phyloP scores from a whole-genome alignment of 257 asterid genomes.

The Plectranthus barbatus region DNA sequence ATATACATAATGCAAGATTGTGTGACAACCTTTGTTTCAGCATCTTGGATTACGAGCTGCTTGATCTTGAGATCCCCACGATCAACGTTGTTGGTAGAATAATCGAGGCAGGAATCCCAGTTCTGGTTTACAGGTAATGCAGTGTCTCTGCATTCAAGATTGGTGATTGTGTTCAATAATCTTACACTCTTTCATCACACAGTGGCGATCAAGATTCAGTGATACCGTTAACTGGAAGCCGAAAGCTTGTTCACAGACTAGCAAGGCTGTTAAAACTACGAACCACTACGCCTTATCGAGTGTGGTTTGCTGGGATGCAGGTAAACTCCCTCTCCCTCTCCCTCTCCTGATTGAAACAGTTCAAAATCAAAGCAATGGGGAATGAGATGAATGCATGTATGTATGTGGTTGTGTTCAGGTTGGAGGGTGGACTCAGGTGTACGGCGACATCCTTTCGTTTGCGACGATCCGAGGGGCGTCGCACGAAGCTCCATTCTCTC shows the following conservation, averaged over 20 bases:
- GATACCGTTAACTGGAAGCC: slow-evolving; percentile 69
- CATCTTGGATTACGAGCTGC: slow-evolving; percentile 59
- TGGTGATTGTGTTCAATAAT: neutral
- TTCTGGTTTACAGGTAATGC: slow-evolving; percentile 57
- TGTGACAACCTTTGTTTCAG: slow-evolving; percentile 26
- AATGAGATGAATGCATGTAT: neutral
- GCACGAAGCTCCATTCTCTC: slow-evolving; percentile 83
- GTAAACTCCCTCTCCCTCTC: slow-evolving; percentile 18
- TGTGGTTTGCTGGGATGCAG: slow-evolving; percentile 82
- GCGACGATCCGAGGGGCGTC: slow-evolving; percentile 77
- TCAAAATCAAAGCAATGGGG: neutral
- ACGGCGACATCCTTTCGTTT: slow-evolving; percentile 46
- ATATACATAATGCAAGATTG: neutral
- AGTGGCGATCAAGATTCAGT: slow-evolving; percentile 93
- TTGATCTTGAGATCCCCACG: slow-evolving; percentile 66
- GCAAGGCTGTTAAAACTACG: slow-evolving; percentile 37
- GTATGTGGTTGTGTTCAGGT: slow-evolving; percentile 32
- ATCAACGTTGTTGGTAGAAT: slow-evolving; percentile 46
- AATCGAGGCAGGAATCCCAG: slow-evolving; percentile 59
- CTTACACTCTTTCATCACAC: slow-evolving; percentile 3
- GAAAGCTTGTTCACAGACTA: slow-evolving; percentile 48
- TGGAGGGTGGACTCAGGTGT: slow-evolving; percentile 79
- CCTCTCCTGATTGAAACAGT: neutral
- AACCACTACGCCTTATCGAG: slow-evolving; percentile 54
- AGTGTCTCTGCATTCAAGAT: neutral